These are phyloP conservation scores for Dentiscutata heterogama DNA, from an alignment of 371 early-diverging fungal genomes.

Conservation along the genomic window DNA sequence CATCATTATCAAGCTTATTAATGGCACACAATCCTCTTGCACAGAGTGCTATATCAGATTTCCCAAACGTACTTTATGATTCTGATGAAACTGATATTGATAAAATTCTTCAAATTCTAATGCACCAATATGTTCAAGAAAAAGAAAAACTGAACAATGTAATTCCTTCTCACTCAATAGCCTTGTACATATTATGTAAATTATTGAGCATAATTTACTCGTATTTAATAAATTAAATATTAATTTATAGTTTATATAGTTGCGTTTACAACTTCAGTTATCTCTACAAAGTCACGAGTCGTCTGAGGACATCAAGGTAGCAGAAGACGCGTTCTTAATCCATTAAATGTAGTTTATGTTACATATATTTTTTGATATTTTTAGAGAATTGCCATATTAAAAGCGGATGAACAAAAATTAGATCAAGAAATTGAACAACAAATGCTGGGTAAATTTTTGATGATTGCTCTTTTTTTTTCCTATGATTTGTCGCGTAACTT, in stretches of 20 bases:
- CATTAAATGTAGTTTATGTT: neutral
- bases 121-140: slow-evolving; percentile 28
- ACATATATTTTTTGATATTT: neutral
- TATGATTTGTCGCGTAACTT: neutral
- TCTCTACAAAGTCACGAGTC: neutral
- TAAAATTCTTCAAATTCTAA: neutral
- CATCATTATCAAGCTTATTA: too few relatives aligned
- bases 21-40: neutral
- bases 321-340: neutral
- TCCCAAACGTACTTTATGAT: neutral
- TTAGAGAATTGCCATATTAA: slow-evolving; percentile 13
- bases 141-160: slow-evolving; percentile 17
- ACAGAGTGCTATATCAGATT: neutral
- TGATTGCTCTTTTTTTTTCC: neutral
- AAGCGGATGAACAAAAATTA: slow-evolving; percentile 32
- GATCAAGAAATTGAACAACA: slow-evolving; percentile 17
- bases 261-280: neutral
- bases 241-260: neutral
- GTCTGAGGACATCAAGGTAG: neutral
- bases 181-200: neutral
- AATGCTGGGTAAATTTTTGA: slow-evolving; percentile 12
- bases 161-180: neutral
- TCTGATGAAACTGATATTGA: neutral
- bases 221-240: neutral
- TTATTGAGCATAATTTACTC: neutral